Evolutionary conservation across 495 filamentous ascomycete genomes (phyloP).

Genomic region (Penicillium mononematosum): DNA sequence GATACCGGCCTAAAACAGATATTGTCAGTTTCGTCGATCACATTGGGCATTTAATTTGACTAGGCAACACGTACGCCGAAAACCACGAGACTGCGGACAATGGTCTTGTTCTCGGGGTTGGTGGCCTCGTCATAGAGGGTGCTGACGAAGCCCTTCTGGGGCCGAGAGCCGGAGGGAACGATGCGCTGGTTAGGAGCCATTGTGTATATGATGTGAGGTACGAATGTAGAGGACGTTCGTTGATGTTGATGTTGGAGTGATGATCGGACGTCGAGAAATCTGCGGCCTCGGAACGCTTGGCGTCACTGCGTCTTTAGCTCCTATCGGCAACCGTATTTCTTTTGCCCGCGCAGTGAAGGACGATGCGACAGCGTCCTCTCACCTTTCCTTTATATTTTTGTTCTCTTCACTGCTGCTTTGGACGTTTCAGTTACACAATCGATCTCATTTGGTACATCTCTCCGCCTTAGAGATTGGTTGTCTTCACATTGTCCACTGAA

Average conservation of each 20-base stretch:
- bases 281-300: conserved; percentile 39
- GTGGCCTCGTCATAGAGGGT: conserved; percentile 62
- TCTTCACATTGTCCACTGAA: not conserved
- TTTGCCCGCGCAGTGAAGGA: conserved; percentile 30
- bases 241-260: conserved; percentile 15
- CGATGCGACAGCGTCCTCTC: conserved; percentile 12
- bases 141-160: conserved; percentile 51
- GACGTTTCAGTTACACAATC: not conserved
- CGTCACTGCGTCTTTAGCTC: conserved; percentile 42
- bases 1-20: conserved; percentile 57
- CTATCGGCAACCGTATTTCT: conserved; percentile 36
- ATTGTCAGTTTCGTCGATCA: conserved; percentile 20
- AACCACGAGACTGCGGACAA: conserved; percentile 68
- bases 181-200: conserved; percentile 48
- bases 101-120: conserved; percentile 69
- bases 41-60: not conserved
- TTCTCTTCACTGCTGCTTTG: not conserved
- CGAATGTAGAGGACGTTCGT: conserved; percentile 6
- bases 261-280: conserved; percentile 42
- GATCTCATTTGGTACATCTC: not conserved
- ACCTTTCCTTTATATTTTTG: not conserved
- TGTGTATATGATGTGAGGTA: conserved; percentile 18
- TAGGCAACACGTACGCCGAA: conserved; percentile 62
- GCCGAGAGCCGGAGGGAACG: conserved; percentile 33
- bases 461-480: not conserved